Percentiles rank a stretch among this genome's conserved stretches.
Conservation (phyloP, 305 asterid species). For the Fraxinus velutina region DNA sequence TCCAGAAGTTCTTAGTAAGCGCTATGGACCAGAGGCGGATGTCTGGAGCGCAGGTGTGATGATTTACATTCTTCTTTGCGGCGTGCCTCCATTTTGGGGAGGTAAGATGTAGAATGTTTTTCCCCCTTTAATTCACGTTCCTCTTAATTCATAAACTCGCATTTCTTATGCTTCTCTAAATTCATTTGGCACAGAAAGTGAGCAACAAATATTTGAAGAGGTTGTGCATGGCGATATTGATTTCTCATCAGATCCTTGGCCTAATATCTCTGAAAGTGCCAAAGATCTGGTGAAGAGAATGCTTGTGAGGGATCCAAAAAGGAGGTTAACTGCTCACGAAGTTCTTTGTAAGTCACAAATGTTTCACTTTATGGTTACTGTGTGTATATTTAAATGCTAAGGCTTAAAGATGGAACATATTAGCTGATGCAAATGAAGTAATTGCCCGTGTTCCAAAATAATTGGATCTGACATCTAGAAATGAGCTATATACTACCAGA, state of each 20-base stretch:
- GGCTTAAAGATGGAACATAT: not conserved
- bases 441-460: not conserved
- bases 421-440: not conserved
- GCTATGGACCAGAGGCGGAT: constrained; percentile 60
- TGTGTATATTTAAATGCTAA: not conserved
- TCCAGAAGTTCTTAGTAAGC: constrained; percentile 60
- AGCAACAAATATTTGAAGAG: constrained; percentile 54
- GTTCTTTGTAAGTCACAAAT: constrained; percentile 55
- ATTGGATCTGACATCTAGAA: not conserved
- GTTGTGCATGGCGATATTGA: constrained; percentile 54
- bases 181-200: constrained; percentile 41
- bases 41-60: constrained; percentile 80
- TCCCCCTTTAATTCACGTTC: constrained; percentile 4
- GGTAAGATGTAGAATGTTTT: constrained; percentile 38
- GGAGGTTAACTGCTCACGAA: constrained; percentile 58
- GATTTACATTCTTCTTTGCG: constrained; percentile 57
- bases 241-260: constrained; percentile 64
- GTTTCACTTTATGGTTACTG: not conserved
- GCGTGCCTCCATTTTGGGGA: constrained; percentile 72
- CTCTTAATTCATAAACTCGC: not conserved
- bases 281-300: constrained; percentile 57
- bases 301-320: constrained; percentile 60
- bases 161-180: constrained; percentile 1
- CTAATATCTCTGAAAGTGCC: constrained; percentile 57
- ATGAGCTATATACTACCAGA: not conserved